Conservation (phyloP, 495 filamentous ascomycete species). For the Neohortaea acidophila region DNA sequence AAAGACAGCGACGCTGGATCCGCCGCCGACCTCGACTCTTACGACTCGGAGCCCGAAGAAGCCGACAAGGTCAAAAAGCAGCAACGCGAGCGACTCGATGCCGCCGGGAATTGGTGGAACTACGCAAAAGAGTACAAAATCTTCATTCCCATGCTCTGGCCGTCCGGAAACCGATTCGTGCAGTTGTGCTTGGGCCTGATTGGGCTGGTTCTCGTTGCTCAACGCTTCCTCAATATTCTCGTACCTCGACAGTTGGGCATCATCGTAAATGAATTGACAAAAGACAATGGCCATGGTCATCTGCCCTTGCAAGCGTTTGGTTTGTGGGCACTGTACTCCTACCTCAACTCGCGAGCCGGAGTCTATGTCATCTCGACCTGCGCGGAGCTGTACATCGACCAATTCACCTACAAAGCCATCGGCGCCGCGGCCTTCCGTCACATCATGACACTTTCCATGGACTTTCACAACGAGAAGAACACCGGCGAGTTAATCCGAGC, state of each 20-base stretch:
- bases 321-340: conserved; percentile 23
- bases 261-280: conserved; percentile 22
- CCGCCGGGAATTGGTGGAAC: conserved; percentile 24
- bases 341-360: conserved; percentile 11
- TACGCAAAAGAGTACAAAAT: conserved; percentile 25
- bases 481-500: conserved; percentile 55
- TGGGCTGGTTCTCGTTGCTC: conserved; percentile 13
- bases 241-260: conserved; percentile 24
- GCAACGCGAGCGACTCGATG: conserved; percentile 21
- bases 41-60: conserved; percentile 17
- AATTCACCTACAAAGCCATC: conserved; percentile 45
- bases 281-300: conserved; percentile 7
- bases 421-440: conserved; percentile 56
- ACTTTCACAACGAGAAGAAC: conserved; percentile 64
- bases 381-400: conserved; percentile 32
- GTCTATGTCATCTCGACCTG: conserved; percentile 12
- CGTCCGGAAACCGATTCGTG: conserved; percentile 18
- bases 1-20: neutral
- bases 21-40: conserved; percentile 6
- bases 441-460: conserved; percentile 60
- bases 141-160: conserved; percentile 27
- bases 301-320: conserved; percentile 23
- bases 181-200: conserved; percentile 19
- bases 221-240: conserved; percentile 24
- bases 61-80: conserved; percentile 19